phyloP scores from a whole-genome alignment of 2,329 filamentous ascomycete species.

The Botrytis squamosa region DNA sequence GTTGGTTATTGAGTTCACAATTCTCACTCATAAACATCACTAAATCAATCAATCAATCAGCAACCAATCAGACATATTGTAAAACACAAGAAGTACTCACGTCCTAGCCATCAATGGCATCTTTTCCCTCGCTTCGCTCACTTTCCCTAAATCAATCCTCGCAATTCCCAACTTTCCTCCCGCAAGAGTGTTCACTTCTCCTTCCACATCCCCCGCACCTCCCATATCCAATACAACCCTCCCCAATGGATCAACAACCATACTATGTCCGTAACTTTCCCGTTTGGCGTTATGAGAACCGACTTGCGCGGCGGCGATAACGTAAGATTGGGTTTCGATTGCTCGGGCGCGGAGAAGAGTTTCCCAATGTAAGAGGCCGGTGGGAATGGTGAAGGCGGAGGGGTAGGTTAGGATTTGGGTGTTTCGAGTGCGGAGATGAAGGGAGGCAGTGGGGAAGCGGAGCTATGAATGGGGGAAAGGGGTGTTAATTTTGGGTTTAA shows the following conservation, averaged over 20 bases:
- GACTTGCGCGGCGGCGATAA: conserved; percentile 81
- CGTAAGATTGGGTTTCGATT: conserved; percentile 85
- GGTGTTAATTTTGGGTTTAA: neutral
- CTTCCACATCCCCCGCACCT: conserved; percentile 42
- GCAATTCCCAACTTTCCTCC: conserved; percentile 47
- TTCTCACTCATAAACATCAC: conserved; percentile 29
- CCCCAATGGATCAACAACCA: conserved; percentile 88
- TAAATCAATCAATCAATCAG: conserved; percentile 4
- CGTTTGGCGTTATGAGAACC: conserved; percentile 73
- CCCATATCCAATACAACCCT: conserved; percentile 64
- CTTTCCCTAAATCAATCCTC: conserved; percentile 53
- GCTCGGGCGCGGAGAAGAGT: conserved; percentile 74
- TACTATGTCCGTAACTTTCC: conserved; percentile 79
- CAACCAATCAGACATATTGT: neutral
- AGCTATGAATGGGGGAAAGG: conserved; percentile 46
- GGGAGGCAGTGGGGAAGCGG: conserved; percentile 73
- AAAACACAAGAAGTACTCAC: conserved; percentile 27
- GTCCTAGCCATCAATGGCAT: conserved; percentile 56
- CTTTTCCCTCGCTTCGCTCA: conserved; percentile 53
- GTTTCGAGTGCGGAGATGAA: conserved; percentile 62
- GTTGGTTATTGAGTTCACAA: neutral
- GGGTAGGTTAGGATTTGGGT: conserved; percentile 73
- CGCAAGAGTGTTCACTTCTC: conserved; percentile 33
- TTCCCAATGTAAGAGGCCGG: conserved; percentile 85
- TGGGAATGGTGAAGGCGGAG: conserved; percentile 85